Base-by-base conservation (phyloP, 2,329 filamentous ascomycete genomes). In the Trichophyton equinum region DNA sequence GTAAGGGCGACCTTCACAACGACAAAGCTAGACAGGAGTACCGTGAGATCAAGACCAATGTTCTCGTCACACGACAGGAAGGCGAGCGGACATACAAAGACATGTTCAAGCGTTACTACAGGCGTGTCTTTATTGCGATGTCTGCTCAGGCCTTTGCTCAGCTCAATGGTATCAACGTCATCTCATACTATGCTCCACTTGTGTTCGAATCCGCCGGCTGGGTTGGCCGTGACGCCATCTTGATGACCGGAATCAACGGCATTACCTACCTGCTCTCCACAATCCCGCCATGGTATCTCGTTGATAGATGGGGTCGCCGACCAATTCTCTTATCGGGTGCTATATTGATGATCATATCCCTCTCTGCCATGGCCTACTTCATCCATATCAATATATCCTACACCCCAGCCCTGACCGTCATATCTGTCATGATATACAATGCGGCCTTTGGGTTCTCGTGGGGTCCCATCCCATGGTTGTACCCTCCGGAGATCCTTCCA, bases 371-470 rank as follows among this genome's bases (percentile, higher is more conserved):
- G 64, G 95, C 92, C 0, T 97, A 96, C 77, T 97, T 96, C 76
- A 88, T 96, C 68, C 95, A 87, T 76, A 83, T 97, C 64, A 87
- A 96, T 68, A 82, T 96, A 57, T 58, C 62, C 9, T 80, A 81
- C 68, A 97, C 94, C 1, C 91, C 88, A 2, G 87, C 82, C 5
- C 75, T 96, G 71, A 94, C 96, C 2, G 94, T 97, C 57, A 75
- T 95, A 58, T 95, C 95, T 69, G 94, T 99, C 71, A 96, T 97
- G 88, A 87, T 96, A 57, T 99, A 97, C 77, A 99, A 99, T 70
- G 94, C 92, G 4, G 88, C 94, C 6, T 99, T 97, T 72, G 94
- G 94, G 56, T 95, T 91, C 71, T 88, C 85, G n/a, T 99, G 94
- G 94, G 94, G 94, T 18, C 94, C 94, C 0, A 95, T 99, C 64